Conservation (phyloP, 768 basidiomycete genomes). For the Phylloporus sp. region DNA sequence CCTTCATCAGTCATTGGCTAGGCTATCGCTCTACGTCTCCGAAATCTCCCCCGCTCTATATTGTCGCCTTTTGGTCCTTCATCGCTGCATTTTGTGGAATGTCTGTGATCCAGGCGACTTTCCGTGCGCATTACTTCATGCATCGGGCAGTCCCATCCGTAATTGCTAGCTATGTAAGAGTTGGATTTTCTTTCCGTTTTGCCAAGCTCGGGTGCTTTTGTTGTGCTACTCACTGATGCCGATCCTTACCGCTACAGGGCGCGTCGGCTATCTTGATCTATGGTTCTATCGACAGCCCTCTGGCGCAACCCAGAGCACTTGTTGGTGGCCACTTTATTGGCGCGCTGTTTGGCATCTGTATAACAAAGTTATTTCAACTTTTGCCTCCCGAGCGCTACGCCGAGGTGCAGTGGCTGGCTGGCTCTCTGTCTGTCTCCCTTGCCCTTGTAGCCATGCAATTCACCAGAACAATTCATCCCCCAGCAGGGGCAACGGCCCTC, state of each 20-base stretch:
- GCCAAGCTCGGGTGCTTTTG: background rate
- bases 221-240: background rate
- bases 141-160: conserved; percentile 36
- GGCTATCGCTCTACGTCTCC: conserved; percentile 9
- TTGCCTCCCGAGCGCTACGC: conserved; percentile 42
- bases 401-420: conserved; percentile 42
- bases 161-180: conserved; percentile 21
- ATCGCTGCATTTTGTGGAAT: conserved; percentile 50
- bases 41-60: conserved; percentile 4
- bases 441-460: conserved; percentile 50
- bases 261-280: conserved; percentile 55
- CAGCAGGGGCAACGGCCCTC: conserved; percentile 56
- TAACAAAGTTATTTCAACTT: conserved; percentile 49
- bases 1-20: conserved; percentile 10
- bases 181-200: background rate
- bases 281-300: conserved; percentile 48
- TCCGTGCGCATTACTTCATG: conserved; percentile 47
- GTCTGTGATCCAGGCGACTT: conserved; percentile 47
- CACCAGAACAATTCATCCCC: conserved; percentile 50
- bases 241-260: conserved; percentile 35
- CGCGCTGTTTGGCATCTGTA: conserved; percentile 44
- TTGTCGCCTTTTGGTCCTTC: conserved; percentile 42
- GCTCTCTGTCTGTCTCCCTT: conserved; percentile 37
- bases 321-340: conserved; percentile 41
- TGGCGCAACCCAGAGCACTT: conserved; percentile 51